Evolutionary conservation across 1,139 yeast species (phyloP).

Genomic region (Geotrichum bryndzae): DNA sequence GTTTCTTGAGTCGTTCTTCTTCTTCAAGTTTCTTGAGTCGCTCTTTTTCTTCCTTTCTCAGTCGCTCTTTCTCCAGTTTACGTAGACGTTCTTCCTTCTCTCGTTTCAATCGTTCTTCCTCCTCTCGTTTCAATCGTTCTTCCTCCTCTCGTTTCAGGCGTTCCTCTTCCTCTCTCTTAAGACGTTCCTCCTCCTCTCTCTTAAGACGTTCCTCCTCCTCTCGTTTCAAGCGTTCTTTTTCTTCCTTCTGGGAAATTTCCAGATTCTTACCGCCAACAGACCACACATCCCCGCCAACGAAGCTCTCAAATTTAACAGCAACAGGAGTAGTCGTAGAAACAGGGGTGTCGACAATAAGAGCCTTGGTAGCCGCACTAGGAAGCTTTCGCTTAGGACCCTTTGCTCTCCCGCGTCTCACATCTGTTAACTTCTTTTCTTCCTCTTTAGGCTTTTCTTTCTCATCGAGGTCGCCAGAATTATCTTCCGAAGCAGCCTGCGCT

Average conservation of each 20-base stretch:
- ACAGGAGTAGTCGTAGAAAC: not conserved
- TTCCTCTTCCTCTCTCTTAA: conserved; percentile 34
- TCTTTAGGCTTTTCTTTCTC: conserved; percentile 6
- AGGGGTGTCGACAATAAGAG: not conserved
- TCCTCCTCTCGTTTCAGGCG: not conserved
- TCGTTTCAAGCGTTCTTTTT: not conserved
- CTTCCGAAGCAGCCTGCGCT: conserved; percentile 17
- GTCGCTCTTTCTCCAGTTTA: not conserved
- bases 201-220: not conserved
- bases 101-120: not conserved
- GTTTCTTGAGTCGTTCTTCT: not conserved
- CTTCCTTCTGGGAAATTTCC: not conserved
- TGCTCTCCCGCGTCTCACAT: conserved; percentile 48
- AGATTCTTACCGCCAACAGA: conserved; percentile 16
- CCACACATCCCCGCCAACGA: conserved; percentile 28
- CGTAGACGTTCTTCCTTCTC: not conserved
- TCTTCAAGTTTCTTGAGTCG: not conserved
- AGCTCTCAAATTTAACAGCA: conserved; percentile 16
- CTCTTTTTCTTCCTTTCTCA: not conserved
- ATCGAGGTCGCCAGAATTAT: conserved; percentile 9
- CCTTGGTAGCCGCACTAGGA: conserved; percentile 46
- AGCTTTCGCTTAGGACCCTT: conserved; percentile 78
- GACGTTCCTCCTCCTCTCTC: not conserved
- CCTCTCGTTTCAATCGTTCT: not conserved
- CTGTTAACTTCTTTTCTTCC: conserved; percentile 22